phyloP scores from a whole-genome alignment of 2,329 filamentous ascomycete species.

The Ceratocystis harringtonii region DNA sequence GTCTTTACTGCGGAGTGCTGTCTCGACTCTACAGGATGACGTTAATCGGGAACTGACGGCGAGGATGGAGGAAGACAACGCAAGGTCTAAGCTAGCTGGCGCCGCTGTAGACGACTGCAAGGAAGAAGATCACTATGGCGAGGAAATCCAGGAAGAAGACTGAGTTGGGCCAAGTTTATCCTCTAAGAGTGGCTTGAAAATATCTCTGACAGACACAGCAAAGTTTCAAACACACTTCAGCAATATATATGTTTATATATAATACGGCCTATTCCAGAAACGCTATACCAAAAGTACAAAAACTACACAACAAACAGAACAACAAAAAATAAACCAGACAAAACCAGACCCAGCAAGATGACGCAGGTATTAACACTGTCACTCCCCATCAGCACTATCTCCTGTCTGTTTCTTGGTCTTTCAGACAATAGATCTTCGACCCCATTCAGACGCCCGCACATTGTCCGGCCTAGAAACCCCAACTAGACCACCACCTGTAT shows the following conservation, averaged over 20 bases:
- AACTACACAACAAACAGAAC: constrained; percentile 6
- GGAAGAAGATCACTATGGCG: constrained; percentile 70
- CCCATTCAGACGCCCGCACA: constrained; percentile 11
- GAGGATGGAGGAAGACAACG: constrained; percentile 60
- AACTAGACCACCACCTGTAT: constrained; percentile 19
- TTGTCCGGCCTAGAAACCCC: not conserved
- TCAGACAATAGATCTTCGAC: constrained; percentile 1
- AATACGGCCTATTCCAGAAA: not conserved
- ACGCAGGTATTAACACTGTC: not conserved
- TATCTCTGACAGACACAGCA: not conserved
- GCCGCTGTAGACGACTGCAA: constrained; percentile 35
- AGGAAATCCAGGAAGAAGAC: constrained; percentile 60
- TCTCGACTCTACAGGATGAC: constrained; percentile 43
- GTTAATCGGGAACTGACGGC: constrained; percentile 58
- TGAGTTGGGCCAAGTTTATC: constrained; percentile 3
- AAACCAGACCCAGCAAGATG: not conserved
- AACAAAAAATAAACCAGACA: not conserved
- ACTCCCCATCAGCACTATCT: not conserved
- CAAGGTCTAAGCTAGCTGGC: constrained; percentile 21
- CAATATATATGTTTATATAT: not conserved
- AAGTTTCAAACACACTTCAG: not conserved
- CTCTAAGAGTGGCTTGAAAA: not conserved
- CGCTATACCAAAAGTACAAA: constrained; percentile 1
- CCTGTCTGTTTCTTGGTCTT: not conserved
- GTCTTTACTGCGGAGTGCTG: constrained; percentile 39